phyloP scores from a whole-genome alignment of 2,329 filamentous ascomycete species.

The Fusarium guadeloupense region DNA sequence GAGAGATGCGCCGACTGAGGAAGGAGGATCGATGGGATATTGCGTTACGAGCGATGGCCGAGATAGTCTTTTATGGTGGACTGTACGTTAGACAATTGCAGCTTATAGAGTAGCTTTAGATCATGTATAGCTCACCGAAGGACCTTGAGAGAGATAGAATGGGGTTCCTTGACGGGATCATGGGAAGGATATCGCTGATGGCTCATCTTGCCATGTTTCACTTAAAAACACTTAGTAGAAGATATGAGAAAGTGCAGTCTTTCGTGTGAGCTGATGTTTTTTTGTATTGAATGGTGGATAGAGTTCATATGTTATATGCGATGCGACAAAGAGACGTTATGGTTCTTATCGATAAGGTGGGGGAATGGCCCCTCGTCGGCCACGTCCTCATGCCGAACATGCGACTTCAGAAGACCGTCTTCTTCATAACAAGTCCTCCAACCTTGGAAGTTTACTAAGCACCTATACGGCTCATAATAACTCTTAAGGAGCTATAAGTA shows the following conservation, averaged over 20 bases:
- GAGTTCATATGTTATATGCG: not conserved
- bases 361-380: conserved; percentile 4
- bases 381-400: not conserved
- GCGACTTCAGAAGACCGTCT: too few relatives aligned
- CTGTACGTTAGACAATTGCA: conserved; percentile 5
- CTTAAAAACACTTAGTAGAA: not conserved
- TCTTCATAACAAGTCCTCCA: too few relatives aligned
- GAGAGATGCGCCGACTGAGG: conserved; percentile 51
- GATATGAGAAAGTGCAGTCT: not conserved
- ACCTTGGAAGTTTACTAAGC: too few relatives aligned
- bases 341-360: conserved; percentile 33
- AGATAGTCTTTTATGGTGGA: conserved; percentile 69
- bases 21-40: conserved; percentile 65
- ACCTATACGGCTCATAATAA: too few relatives aligned
- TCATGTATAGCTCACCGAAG: conserved; percentile 60
- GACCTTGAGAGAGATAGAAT: conserved; percentile 82
- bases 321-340: conserved; percentile 9
- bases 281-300: not conserved
- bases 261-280: not conserved
- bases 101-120: not conserved
- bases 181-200: conserved; percentile 67
- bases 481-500: too few relatives aligned
- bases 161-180: conserved; percentile 75
- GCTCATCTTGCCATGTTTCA: conserved; percentile 55
- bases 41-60: conserved; percentile 80